These are phyloP conservation scores for Acer campestre DNA, from an alignment of 345 rosid species.

Conservation along the genomic window DNA sequence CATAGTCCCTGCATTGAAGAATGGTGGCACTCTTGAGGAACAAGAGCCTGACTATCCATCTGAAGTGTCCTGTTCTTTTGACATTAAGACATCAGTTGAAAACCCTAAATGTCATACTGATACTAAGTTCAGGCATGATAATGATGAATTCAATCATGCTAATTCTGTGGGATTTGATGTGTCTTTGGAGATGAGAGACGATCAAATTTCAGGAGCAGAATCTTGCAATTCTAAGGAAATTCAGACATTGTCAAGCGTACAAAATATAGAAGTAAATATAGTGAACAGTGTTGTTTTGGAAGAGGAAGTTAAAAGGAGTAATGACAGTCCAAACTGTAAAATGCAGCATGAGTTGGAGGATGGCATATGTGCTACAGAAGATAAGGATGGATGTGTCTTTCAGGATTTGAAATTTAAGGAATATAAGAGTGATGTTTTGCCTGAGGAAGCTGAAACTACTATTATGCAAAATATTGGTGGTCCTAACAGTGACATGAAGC, in stretches of 20 bases:
- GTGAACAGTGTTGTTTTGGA: conserved; percentile 23
- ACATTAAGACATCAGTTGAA: conserved; percentile 18
- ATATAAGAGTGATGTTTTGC: not conserved
- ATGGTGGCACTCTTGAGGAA: conserved; percentile 21
- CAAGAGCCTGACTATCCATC: conserved; percentile 15
- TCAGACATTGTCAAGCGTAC: conserved; percentile 26
- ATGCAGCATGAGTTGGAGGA: conserved; percentile 11
- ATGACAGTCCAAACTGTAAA: conserved; percentile 21
- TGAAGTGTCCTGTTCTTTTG: conserved; percentile 16
- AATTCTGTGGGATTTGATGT: not conserved
- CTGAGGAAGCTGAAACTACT: conserved; percentile 10
- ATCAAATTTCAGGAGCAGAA: conserved; percentile 21
- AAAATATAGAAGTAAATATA: conserved; percentile 25
- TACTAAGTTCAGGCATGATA: conserved; percentile 2
- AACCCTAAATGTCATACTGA: conserved; percentile 24
- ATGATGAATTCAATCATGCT: too few species aligned
- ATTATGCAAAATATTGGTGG: not conserved
- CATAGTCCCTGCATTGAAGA: conserved; percentile 12
- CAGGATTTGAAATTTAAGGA: not conserved
- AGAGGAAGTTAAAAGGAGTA: conserved; percentile 30
- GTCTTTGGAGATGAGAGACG: conserved; percentile 16
- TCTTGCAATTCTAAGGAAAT: conserved; percentile 21
- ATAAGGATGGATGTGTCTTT: conserved; percentile 1
- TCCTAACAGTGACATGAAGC: conserved; percentile 8
- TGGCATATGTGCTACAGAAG: not conserved